Evolutionary conservation across 768 basidiomycete species (phyloP), one percentile per base, ranked within the genome.

Genomic region (Kwoniella mangroviensis): DNA sequence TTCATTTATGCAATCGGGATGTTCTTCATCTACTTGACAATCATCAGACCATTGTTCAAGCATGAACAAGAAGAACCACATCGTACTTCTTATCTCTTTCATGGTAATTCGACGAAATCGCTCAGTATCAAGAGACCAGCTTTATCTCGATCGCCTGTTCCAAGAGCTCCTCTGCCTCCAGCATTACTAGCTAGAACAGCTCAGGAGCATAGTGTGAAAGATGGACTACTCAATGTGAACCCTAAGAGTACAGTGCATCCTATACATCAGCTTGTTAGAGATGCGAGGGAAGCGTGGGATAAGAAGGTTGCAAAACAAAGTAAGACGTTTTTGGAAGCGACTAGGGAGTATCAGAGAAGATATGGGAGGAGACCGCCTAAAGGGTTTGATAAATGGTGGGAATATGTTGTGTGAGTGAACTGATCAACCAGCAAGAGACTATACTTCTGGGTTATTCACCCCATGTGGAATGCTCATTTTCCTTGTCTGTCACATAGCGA

Each of bases 341-440:
- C 84, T 0, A 62, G 66, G 15, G 86, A 86, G 67, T 86, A 86
- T 65, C 74, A 67, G 45, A 79, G 84, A 12, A 63, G 79, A 54
- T 73, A 80, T 68, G 63, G 61, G 17, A 71, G 71, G 60, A 62
- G 70, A 10, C 86, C 86, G 0, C 86, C 86, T 3, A 79, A 76
- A 41, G 86, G 86, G 2, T 87, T 87, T 64, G 85, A 86, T 28
- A 83, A 83, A 51, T 86, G 86, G 86, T 86, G 74, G 72, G 64
- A 40, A 40, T 75, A 70, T 67, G 73, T 75, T 7, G 57, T 49
- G 73, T 74, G 67, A 71, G 73, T 71, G n/a, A 42, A 28, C 6
- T 34, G 34, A 34, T 7, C 1, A 0, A 0, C 34, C 6, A 34
- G 34, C 34, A 34, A 34, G 34, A 7, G 34, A 7, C 6, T 7